Conservation (phyloP, 2,329 filamentous ascomycete species). For the Hypoxylon sp. region DNA sequence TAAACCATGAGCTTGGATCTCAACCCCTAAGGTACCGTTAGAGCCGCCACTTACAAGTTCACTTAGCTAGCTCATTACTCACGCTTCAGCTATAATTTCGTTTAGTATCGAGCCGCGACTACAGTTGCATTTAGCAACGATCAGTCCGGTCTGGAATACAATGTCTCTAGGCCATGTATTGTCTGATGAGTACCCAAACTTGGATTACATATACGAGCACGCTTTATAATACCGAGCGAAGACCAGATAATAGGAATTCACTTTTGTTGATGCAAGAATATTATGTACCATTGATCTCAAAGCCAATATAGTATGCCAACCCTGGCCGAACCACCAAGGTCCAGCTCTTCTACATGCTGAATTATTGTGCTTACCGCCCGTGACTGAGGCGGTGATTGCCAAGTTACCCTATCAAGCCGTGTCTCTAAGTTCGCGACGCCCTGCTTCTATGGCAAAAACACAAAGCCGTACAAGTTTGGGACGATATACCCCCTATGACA, state of each 20-base stretch:
- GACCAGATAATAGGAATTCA: neutral
- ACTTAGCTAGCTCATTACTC: neutral
- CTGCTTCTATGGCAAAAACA: constrained; percentile 37
- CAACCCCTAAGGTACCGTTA: neutral
- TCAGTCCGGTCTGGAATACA: neutral
- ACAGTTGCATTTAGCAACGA: neutral
- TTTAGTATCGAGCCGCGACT: neutral
- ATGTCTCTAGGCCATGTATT: neutral
- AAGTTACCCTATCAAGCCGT: constrained; percentile 26
- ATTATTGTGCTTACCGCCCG: constrained; percentile 23
- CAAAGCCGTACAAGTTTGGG: constrained; percentile 29
- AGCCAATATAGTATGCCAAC: constrained; percentile 42
- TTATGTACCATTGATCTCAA: constrained; percentile 45
- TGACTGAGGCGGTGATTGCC: constrained; percentile 18
- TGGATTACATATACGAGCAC: neutral
- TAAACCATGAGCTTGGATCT: neutral
- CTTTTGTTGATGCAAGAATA: constrained; percentile 30
- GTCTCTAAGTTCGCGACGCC: constrained; percentile 35
- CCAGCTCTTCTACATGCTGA: constrained; percentile 37
- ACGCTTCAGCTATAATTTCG: neutral
- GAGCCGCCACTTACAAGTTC: neutral
- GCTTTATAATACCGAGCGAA: neutral
- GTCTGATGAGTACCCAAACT: neutral
- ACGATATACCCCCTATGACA: constrained; percentile 30
- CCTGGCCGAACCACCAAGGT: constrained; percentile 18